Evolutionary conservation across 2,329 filamentous ascomycete species (phyloP), one percentile per base, ranked within the genome.

Genomic region (Periconia digitata): DNA sequence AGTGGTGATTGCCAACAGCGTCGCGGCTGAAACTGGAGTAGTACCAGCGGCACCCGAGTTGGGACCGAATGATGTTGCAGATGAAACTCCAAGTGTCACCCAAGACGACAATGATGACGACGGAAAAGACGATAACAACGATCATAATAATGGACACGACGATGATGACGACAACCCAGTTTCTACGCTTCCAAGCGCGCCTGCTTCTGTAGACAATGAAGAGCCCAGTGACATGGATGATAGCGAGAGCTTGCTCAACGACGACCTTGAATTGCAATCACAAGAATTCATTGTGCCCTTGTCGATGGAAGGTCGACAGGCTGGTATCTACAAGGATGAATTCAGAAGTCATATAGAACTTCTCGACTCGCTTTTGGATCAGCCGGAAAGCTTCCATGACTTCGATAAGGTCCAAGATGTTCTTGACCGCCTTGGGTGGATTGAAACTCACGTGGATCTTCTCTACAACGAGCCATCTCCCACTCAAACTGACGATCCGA

Each of bases 261-360:
- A 70, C 15, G 60, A 67, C n/a, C 45, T 69, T 13, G 44, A 63
- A 16, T 55, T 71, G 8, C 54, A 56, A 15, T 22, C 43, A 2
- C 50, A 60, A n/a, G 68, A 71, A 32, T 65, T 62, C 39, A 61
- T 70, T 18, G 62, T 71, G 18, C 63, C 68, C 5, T 54, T 71
- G 4, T 57, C 56, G 13, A 63, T 70, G 15, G 58, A 66, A 23
- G 64, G 62, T 16, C 54, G 66, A n/a, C 67, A 71, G 42, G 53
- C 50, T 10, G 54, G 55, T 20, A 54, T 52, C 18, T 70, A 70
- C 36, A 40, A 40, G 6, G 46, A 55, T 10, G 43, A 57, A 15
- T 51, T 68, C 24, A 49, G 52, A 23, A 48, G 52, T 1, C 54
- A 62, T 22, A 47, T 50, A 17, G 60, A 57, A 4, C 16, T 62